These are phyloP conservation scores for Podospora conica DNA, from an alignment of 495 filamentous ascomycete species.

Conservation along the genomic window DNA sequence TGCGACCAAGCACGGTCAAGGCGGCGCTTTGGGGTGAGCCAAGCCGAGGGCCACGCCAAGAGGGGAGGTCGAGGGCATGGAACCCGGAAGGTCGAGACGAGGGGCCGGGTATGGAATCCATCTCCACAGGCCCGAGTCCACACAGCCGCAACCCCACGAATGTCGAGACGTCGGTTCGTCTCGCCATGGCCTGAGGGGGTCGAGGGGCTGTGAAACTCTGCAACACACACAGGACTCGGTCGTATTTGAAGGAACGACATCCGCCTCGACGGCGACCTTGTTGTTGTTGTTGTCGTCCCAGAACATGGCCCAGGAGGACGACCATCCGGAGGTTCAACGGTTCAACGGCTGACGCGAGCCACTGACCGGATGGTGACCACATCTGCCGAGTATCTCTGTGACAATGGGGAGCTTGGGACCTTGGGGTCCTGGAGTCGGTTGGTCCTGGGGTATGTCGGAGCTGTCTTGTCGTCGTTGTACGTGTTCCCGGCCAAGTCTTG, in stretches of 20 bases:
- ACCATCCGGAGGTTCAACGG: not conserved
- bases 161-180: not conserved
- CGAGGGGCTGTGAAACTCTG: not conserved
- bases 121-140: not conserved
- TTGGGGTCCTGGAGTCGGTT: not conserved
- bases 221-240: not conserved
- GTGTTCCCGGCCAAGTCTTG: not conserved
- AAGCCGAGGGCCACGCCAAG: not conserved
- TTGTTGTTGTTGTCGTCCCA: not conserved
- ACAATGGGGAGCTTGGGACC: not conserved
- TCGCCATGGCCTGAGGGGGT: not conserved
- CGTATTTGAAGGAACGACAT: not conserved
- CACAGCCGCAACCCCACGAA: not conserved
- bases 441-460: not conserved
- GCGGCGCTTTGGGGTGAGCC: not conserved
- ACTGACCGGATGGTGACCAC: not conserved
- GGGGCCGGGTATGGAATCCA: not conserved
- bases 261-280: not conserved
- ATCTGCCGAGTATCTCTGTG: not conserved
- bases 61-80: not conserved
- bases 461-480: constrained; percentile 1
- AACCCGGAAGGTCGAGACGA: not conserved
- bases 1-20: not conserved
- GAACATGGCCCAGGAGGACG: not conserved
- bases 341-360: too few relatives aligned